Evolutionary conservation across 2,329 filamentous ascomycete genomes (phyloP).

Genomic region (Phialocephala subalpina): DNA sequence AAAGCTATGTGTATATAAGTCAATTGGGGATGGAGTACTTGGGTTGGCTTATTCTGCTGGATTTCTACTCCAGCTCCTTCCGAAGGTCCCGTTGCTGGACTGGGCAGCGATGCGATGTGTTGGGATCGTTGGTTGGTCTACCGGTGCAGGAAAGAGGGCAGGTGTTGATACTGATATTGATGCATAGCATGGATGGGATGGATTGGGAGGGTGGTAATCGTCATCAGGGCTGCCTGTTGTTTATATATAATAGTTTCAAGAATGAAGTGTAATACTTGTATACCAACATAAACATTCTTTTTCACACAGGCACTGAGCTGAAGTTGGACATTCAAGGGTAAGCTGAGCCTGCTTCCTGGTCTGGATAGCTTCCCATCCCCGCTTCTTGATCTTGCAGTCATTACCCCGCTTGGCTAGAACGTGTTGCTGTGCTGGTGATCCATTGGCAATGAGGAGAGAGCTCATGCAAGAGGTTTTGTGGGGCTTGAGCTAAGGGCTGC

Average conservation of each 20-base stretch:
- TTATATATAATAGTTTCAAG: slow-evolving; percentile 3
- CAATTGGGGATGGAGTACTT: background rate
- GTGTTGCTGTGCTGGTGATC: background rate
- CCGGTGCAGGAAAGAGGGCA: slow-evolving; percentile 1
- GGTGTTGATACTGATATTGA: background rate
- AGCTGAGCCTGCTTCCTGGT: background rate
- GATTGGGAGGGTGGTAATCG: background rate
- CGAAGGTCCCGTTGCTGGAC: background rate
- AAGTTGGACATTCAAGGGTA: background rate
- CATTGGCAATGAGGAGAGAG: background rate
- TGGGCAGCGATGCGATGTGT: background rate
- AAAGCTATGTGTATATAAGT: slow-evolving; percentile 6
- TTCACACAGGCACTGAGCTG: background rate
- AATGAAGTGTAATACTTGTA: slow-evolving; percentile 8
- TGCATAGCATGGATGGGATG: background rate
- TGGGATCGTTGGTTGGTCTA: background rate
- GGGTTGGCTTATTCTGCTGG: background rate
- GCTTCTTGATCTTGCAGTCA: background rate
- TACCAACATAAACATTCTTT: background rate
- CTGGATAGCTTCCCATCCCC: background rate
- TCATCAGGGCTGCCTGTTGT: background rate
- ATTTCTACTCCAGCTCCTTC: background rate
- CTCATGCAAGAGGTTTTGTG: background rate
- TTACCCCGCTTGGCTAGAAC: background rate
- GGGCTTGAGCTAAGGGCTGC: background rate